These are phyloP conservation scores for Laburnicola sp. DNA, from an alignment of 2,329 filamentous ascomycete species.

Conservation along the genomic window DNA sequence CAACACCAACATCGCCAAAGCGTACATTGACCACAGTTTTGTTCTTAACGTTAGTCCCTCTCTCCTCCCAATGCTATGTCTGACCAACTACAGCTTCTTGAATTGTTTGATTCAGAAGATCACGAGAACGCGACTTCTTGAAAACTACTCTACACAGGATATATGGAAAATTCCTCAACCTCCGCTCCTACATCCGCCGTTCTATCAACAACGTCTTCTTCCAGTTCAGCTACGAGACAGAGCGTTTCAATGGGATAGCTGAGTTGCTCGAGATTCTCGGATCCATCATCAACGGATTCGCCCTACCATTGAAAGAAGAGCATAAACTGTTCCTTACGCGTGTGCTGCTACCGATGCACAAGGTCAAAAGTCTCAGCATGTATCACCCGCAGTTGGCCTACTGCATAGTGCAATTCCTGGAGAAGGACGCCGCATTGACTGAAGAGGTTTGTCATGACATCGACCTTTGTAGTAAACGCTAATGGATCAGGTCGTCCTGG, in stretches of 20 bases:
- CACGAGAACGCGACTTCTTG: constrained; percentile 91
- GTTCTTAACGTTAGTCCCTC: constrained; percentile 68
- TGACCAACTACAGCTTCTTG: constrained; percentile 67
- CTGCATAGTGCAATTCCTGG: constrained; percentile 97
- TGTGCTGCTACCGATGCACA: constrained; percentile 90
- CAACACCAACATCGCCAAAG: constrained; percentile 99
- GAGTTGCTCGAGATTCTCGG: constrained; percentile 95
- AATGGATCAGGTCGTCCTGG: constrained; percentile 75
- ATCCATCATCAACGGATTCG: constrained; percentile 99
- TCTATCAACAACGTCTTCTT: constrained; percentile 99
- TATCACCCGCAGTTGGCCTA: constrained; percentile 98
- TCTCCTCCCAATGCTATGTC: constrained; percentile 6
- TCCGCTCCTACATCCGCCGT: constrained; percentile 93
- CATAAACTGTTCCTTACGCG: constrained; percentile 97
- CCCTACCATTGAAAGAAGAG: constrained; percentile 93
- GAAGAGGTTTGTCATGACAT: constrained; percentile 72
- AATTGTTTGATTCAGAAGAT: constrained; percentile 97
- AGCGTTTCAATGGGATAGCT: constrained; percentile 97
- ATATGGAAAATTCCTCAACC: constrained; percentile 97
- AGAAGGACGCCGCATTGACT: constrained; percentile 94
- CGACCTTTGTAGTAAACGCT: constrained; percentile 14
- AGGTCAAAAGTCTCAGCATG: constrained; percentile 99
- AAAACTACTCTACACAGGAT: constrained; percentile 98
- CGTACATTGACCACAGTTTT: constrained; percentile 97
- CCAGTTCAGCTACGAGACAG: constrained; percentile 98